Evolutionary conservation across 495 filamentous ascomycete genomes (phyloP), one percentile per base, ranked within the genome.

Genomic region (Penicillium waksmanii): DNA sequence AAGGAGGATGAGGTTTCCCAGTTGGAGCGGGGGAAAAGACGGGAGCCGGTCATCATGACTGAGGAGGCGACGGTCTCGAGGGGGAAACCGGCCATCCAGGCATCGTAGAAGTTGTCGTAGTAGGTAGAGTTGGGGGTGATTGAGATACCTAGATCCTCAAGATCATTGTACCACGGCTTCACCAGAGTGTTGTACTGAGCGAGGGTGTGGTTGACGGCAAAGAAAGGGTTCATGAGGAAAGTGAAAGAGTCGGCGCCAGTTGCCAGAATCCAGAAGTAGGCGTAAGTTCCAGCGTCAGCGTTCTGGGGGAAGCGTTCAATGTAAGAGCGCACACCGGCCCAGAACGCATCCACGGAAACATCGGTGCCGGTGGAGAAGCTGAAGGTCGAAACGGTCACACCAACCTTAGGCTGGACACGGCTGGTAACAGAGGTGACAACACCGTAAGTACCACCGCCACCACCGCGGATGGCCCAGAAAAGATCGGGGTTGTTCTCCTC

Each of bases 401-500:
- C 66, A 15, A 71, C 65, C 56, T 79, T 78, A 23, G 58, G 75
- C 51, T 77, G 69, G 21, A 79, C 76, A 34, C 78, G 80, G 48
- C 81, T 72, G 21, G 74, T 76, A 44, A 84, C 62, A 2, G 80
- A 82, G 18, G 78, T 79, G 6, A 85, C 79, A 8, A 84, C 70
- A 11, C 83, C 84, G 55, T 74, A 87, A 40, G 80, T 83, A 35
- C 35, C 59, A 42, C 68, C 72, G 49, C 72, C 72, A 18, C 70
- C 72, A 42, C 72, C 72, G 46, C 71, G 62, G 31, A 66, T 43
- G n/a, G 80, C 80, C 64, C 81, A 89, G 77, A 87, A 90, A 10
- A 88, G 80, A 43, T 89, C 87, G 0, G 81, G 58, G 56, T 88
- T 77, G 35, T 69, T 72, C 13, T 72, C 61, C 11, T 78, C 63